Evolutionary conservation across 495 filamentous ascomycete species (phyloP).

Genomic region (Podospora conica): DNA sequence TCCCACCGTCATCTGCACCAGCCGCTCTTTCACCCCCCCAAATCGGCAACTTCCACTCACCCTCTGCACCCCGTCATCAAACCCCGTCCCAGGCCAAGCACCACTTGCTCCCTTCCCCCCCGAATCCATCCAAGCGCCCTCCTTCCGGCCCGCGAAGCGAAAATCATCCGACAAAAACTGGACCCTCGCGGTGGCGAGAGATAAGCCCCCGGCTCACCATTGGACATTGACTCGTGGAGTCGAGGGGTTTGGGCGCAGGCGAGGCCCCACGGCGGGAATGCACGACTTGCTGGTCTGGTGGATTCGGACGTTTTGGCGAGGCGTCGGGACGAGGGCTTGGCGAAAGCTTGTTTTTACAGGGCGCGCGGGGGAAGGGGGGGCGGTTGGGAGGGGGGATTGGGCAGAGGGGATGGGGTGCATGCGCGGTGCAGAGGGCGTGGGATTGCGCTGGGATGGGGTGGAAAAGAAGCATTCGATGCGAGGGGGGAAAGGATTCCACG

Average conservation of each 20-base stretch:
- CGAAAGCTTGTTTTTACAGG: neutral
- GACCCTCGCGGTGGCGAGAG: neutral
- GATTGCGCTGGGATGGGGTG: neutral
- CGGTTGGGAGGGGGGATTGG: neutral
- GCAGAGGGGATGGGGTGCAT: neutral
- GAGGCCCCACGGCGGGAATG: neutral
- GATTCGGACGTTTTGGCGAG: neutral
- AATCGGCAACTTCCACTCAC: neutral
- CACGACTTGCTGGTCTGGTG: neutral
- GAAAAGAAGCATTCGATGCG: too few relatives aligned
- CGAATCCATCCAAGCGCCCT: neutral
- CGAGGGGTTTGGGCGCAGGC: neutral
- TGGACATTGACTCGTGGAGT: neutral
- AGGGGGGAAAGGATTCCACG: too few relatives aligned
- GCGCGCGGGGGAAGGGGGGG: neutral
- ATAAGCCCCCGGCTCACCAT: neutral
- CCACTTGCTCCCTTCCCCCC: neutral
- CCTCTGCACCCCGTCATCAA: neutral
- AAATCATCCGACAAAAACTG: neutral
- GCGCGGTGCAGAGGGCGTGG: neutral
- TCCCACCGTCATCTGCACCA: neutral
- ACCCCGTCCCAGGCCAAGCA: too few relatives aligned
- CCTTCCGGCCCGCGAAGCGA: neutral
- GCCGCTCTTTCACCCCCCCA: neutral
- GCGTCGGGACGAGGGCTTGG: neutral